These are phyloP conservation scores for Plasmodium gallinaceum DNA, from an alignment of 169 alveolate species.

Conservation along the genomic window DNA sequence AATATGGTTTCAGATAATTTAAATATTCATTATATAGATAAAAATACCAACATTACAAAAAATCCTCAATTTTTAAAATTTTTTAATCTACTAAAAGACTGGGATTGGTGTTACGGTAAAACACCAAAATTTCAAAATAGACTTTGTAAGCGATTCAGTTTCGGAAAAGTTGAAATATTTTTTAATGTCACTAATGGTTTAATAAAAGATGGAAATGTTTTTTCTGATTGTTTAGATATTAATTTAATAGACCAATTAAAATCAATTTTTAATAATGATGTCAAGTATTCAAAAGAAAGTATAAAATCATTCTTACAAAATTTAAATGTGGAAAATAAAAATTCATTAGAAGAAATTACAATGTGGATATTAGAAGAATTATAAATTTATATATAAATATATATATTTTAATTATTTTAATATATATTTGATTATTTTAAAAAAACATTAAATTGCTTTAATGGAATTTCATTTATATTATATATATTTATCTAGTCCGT, in stretches of 20 bases:
- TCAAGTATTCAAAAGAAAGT: constrained; percentile 53
- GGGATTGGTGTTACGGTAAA: constrained; percentile 91
- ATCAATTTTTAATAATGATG: constrained; percentile 60
- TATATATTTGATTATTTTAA: not conserved
- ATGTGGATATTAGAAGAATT: constrained; percentile 62
- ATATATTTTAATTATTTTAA: not conserved
- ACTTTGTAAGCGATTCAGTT: constrained; percentile 45
- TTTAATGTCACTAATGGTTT: constrained; percentile 52
- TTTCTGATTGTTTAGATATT: constrained; percentile 83
- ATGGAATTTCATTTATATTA: not conserved
- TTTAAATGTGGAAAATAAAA: constrained; percentile 58
- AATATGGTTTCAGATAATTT: constrained; percentile 1
- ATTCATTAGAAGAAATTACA: constrained; percentile 20
- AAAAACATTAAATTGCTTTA: no score
- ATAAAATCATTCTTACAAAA: constrained; percentile 19
- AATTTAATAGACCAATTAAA: constrained; percentile 80
- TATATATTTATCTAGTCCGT: not conserved
- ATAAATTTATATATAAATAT: not conserved
- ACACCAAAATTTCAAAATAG: constrained; percentile 82
- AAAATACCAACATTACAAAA: constrained; percentile 62
- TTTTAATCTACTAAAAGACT: constrained; percentile 72
- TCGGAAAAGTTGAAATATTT: constrained; percentile 49
- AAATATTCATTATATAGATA: constrained; percentile 55
- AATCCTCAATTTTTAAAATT: constrained; percentile 68
- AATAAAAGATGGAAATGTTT: constrained; percentile 76